Conservation (phyloP, 805 yeast species). For the Yarrowia alimentaria region DNA sequence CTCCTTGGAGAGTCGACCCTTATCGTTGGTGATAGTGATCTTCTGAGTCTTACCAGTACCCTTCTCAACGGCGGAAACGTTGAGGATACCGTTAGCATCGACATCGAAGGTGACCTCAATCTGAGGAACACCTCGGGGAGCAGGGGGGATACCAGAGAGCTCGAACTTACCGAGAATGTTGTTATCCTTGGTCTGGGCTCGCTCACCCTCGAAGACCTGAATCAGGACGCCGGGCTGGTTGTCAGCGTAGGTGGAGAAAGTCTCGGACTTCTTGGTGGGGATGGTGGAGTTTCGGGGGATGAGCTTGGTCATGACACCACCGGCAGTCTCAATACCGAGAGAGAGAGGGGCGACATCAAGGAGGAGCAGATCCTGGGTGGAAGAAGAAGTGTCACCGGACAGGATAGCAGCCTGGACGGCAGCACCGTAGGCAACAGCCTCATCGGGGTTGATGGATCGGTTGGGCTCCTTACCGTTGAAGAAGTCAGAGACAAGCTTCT, state of each 20-base stretch:
- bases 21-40: slow-evolving; percentile 97
- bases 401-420: slow-evolving; percentile 97
- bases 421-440: slow-evolving; percentile 99
- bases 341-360: slow-evolving; percentile 98
- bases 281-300: slow-evolving; percentile 98
- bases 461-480: slow-evolving; percentile 97
- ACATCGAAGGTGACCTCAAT: slow-evolving; percentile 95
- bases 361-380: slow-evolving; percentile 91
- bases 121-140: slow-evolving; percentile 98
- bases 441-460: slow-evolving; percentile 96
- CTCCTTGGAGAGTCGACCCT: slow-evolving; percentile 97
- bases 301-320: slow-evolving; percentile 98
- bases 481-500: slow-evolving; percentile 91
- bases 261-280: slow-evolving; percentile 96
- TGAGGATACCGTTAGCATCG: slow-evolving; percentile 96
- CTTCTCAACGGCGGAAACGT: slow-evolving; percentile 94
- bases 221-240: slow-evolving; percentile 98
- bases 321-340: slow-evolving; percentile 97
- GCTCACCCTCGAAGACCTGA: slow-evolving; percentile 98
- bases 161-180: slow-evolving; percentile 96
- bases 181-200: slow-evolving; percentile 94
- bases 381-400: slow-evolving; percentile 92
- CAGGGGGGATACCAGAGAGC: slow-evolving; percentile 95
- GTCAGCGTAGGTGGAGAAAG: slow-evolving; percentile 94
- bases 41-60: slow-evolving; percentile 97